Conservation (phyloP, 208 protist species). For the Hexamita inflata region DNA sequence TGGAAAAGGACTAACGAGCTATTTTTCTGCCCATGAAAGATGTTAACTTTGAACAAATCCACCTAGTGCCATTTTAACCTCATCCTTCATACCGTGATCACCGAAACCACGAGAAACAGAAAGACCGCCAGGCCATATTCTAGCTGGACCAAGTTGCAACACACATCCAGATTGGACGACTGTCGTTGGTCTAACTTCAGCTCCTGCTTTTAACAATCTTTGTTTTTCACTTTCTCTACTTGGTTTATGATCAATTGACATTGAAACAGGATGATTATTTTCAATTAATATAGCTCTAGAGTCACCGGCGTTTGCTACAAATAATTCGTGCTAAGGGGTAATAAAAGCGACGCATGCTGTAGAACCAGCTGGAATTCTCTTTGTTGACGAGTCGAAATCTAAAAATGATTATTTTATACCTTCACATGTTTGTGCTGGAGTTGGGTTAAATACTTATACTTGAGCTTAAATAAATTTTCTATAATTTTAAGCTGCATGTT, state of each 20-base stretch:
- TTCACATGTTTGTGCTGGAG: background rate
- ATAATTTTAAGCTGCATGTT: background rate
- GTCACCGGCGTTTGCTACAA: constrained; percentile 15
- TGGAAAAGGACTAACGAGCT: too few species aligned
- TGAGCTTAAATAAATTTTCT: background rate
- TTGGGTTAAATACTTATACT: too few species aligned
- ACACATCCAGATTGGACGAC: background rate
- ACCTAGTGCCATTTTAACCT: too few species aligned
- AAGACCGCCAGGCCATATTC: constrained; percentile 5
- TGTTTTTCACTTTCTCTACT: background rate
- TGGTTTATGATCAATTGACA: constrained; percentile 1
- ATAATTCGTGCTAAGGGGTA: background rate
- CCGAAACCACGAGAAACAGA: constrained; percentile 20
- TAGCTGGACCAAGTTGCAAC: background rate
- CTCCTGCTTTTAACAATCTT: background rate
- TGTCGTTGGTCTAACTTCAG: background rate
- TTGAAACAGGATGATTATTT: background rate
- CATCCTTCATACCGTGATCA: background rate
- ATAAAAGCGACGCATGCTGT: constrained; percentile 9
- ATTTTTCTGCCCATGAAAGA: too few species aligned
- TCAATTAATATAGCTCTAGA: background rate
- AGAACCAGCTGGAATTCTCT: background rate
- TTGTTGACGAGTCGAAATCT: background rate
- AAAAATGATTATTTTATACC: background rate
- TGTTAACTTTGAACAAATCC: too few species aligned